These are phyloP conservation scores for Amanita jacksonii DNA, from an alignment of 768 basidiomycete genomes.

Conservation along the genomic window DNA sequence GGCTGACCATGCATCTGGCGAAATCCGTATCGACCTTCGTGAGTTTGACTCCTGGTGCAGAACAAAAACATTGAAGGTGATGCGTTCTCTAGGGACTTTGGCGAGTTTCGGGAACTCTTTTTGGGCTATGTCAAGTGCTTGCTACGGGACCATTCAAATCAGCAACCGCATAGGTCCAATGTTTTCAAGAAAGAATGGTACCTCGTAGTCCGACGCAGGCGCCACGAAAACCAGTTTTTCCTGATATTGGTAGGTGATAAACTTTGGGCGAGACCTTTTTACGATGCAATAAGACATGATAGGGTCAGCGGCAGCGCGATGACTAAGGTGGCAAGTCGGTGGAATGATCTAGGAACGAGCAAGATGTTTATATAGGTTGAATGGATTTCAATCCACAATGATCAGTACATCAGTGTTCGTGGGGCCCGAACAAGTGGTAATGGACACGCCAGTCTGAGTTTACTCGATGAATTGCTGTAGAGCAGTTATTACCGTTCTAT, in stretches of 20 bases:
- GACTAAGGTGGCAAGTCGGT: too few species aligned
- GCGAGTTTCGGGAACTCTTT: conserved; percentile 38
- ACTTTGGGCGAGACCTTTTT: conserved; percentile 24
- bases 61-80: conserved; percentile 33
- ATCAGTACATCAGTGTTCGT: too few species aligned
- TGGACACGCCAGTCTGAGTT: too few species aligned
- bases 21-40: conserved; percentile 36
- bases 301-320: too few species aligned
- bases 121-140: conserved; percentile 41
- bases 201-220: conserved; percentile 32
- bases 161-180: background rate
- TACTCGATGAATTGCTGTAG: conserved; percentile 5
- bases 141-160: conserved; percentile 18
- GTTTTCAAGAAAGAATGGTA: conserved; percentile 12
- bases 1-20: conserved; percentile 38
- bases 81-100: conserved; percentile 26
- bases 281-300: conserved; percentile 6
- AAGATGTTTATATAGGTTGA: too few species aligned
- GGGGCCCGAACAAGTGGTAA: too few species aligned
- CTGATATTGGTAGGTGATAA: conserved; percentile 40
- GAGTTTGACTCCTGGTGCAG: conserved; percentile 17
- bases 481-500: background rate
- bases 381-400: too few species aligned
- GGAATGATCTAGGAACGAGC: too few species aligned
- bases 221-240: conserved; percentile 42